A percentile compares a stretch with the other conserved stretches of the same genome.
Conservation (phyloP, 164 flowering plant genomes). For the Vitis vinifera region ASM3070453v1 NC_081811.1:4072001-4072500, state of each 20-base stretch:
- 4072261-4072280: no score
- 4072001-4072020: conserved; percentile 84
- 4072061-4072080: background rate
- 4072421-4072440: no score
- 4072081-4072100: background rate
- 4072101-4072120: background rate
- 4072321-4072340: no score
- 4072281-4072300: no score
- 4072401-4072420: no score
- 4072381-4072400: no score
- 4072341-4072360: no score
- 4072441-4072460: no score
- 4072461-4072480: no score
- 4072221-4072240: background rate
- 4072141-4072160: background rate
- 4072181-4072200: background rate
- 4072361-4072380: no score
- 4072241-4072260: background rate
- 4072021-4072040: conserved; percentile 99
- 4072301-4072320: no score
- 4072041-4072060: conserved; percentile 9
- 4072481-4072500: no score
- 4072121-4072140: background rate
- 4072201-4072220: background rate
- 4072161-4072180: background rate